Evolutionary conservation across 2,329 filamentous ascomycete species (phyloP).

Genomic region (Microdochium bolleyi): DNA sequence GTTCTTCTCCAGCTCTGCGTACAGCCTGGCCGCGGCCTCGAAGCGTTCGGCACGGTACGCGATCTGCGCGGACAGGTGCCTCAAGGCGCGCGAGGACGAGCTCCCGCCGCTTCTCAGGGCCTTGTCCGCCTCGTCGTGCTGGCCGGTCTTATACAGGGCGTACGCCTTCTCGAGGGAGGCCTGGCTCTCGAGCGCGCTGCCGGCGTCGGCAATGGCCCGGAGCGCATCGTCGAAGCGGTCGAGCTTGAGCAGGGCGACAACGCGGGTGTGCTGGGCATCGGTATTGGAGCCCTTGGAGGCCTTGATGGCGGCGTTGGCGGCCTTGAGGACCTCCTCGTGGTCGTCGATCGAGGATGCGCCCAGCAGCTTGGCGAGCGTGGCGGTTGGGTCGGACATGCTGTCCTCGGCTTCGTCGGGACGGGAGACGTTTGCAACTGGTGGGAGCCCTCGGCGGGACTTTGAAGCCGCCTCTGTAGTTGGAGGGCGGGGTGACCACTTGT

Average conservation of each 20-base stretch:
- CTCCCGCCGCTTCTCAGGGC: constrained; percentile 1
- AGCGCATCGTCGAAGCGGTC: constrained; percentile 76
- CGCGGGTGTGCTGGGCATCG: constrained; percentile 59
- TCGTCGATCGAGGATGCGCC: constrained; percentile 53
- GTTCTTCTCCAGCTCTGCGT: constrained; percentile 45
- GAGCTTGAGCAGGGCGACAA: constrained; percentile 71
- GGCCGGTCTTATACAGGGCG: constrained; percentile 73
- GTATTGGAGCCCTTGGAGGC: constrained; percentile 47
- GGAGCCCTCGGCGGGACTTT: no score
- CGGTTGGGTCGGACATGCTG: constrained; percentile 35
- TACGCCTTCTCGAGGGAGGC: constrained; percentile 69
- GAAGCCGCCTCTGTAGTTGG: background rate
- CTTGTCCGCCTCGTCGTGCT: constrained; percentile 42
- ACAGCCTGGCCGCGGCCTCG: constrained; percentile 54
- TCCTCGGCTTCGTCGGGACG: background rate
- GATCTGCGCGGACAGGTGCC: constrained; percentile 55
- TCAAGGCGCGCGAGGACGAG: constrained; percentile 22
- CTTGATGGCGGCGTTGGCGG: constrained; percentile 53
- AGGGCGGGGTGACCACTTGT: background rate
- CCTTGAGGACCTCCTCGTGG: constrained; percentile 64
- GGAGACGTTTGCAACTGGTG: background rate
- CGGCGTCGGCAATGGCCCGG: constrained; percentile 56
- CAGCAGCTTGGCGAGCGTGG: constrained; percentile 45
- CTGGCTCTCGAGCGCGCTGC: constrained; percentile 48
- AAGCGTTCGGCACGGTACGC: constrained; percentile 73